Percentiles rank a stretch among this genome's conserved stretches.
Conservation (phyloP, 352 stramenopile genomes). For the Globisporangium uncinulatum region DNA sequence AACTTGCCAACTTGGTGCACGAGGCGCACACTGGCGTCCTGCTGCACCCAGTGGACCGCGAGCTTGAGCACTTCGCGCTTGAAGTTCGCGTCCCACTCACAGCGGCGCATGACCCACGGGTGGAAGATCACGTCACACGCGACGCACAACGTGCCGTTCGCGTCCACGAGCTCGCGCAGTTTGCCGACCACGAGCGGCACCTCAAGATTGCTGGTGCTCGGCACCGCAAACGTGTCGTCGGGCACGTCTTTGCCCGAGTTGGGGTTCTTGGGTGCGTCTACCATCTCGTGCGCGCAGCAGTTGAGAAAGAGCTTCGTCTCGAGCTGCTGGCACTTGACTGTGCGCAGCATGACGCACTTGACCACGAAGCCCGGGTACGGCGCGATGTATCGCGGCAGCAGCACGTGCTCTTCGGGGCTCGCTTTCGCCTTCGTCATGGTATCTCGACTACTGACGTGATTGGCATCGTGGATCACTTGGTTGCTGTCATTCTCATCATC, state of each 20-base stretch:
- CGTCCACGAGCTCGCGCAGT: constrained; percentile 43
- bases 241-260: constrained; percentile 60
- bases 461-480: not conserved
- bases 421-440: not conserved
- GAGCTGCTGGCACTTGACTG: constrained; percentile 51
- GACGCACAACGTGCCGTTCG: constrained; percentile 30
- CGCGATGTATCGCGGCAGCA: constrained; percentile 46
- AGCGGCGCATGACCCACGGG: constrained; percentile 67
- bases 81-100: constrained; percentile 71
- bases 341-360: constrained; percentile 58
- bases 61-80: constrained; percentile 80
- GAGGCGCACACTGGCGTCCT: constrained; percentile 46
- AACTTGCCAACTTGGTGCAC: constrained; percentile 51
- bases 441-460: not conserved
- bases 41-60: constrained; percentile 70
- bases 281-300: constrained; percentile 59
- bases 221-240: constrained; percentile 47
- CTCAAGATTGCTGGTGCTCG: constrained; percentile 67
- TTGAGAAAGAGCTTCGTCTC: constrained; percentile 82
- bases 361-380: constrained; percentile 68
- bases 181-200: constrained; percentile 70
- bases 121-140: constrained; percentile 78
- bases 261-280: constrained; percentile 73
- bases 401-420: constrained; percentile 3
- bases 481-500: not conserved